These are phyloP conservation scores for Phytomonas sp. DNA, from an alignment of 208 protist species.

Conservation along the genomic window DNA sequence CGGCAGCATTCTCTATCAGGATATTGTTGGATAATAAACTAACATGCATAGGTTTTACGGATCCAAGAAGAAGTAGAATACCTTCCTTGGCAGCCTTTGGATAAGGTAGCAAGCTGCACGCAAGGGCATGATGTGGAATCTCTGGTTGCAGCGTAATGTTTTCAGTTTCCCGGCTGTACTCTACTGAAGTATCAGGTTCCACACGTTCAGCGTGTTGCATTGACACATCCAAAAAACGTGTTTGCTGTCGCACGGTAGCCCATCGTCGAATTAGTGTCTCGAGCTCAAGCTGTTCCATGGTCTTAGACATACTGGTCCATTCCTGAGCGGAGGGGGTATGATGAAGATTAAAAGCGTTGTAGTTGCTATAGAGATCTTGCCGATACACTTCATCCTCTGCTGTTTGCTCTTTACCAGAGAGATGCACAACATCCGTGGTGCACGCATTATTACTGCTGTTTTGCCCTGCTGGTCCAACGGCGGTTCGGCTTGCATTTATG, in stretches of 20 bases:
- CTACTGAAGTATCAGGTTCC: conserved; percentile 40
- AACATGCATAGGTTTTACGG: not conserved
- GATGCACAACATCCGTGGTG: not conserved
- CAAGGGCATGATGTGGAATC: conserved; percentile 25
- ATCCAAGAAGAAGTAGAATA: not conserved
- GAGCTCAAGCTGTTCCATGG: conserved; percentile 30
- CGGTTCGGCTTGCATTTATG: conserved; percentile 2
- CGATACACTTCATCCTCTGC: not conserved
- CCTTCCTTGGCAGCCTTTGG: not conserved
- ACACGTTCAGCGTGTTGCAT: conserved; percentile 69
- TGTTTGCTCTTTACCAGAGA: not conserved
- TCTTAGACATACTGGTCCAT: conserved; percentile 5
- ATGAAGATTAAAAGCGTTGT: not conserved
- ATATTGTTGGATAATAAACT: not conserved
- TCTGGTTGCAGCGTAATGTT: conserved; percentile 49
- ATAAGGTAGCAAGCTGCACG: conserved; percentile 13
- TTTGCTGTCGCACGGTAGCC: conserved; percentile 44
- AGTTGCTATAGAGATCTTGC: conserved; percentile 2
- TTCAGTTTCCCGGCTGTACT: conserved; percentile 65
- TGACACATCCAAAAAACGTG: conserved; percentile 67
- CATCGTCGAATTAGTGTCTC: conserved; percentile 46
- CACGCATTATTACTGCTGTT: not conserved
- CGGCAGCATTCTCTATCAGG: conserved; percentile 11
- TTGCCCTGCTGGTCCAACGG: conserved; percentile 8
- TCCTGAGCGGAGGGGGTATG: not conserved